phyloP scores from a whole-genome alignment of 495 filamentous ascomycete genomes.

The Neurospora sp. region DNA sequence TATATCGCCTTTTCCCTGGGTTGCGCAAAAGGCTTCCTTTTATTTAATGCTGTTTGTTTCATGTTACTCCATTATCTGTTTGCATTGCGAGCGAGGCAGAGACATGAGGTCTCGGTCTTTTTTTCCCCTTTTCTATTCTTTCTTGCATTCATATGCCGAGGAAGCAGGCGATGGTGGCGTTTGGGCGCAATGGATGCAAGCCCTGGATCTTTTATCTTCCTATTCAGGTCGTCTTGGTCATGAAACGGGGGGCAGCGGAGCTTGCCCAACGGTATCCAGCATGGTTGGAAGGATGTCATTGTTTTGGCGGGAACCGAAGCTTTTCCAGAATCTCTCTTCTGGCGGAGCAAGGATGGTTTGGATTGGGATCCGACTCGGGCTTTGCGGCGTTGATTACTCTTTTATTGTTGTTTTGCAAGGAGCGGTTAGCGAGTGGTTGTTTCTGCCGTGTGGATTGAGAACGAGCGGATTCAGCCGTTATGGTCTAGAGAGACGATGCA shows the following conservation, averaged over 20 bases:
- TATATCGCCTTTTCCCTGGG: neutral
- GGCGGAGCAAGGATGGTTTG: neutral
- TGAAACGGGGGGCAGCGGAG: neutral
- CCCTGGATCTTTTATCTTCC: neutral
- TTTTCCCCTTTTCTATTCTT: neutral
- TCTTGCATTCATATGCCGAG: neutral
- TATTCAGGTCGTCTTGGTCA: neutral
- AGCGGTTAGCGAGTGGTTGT: neutral
- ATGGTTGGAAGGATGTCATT: neutral
- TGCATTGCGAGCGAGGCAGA: slow-evolving; percentile 22
- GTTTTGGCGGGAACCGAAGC: neutral
- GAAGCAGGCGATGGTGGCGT: neutral
- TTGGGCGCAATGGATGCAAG: neutral
- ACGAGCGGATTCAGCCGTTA: neutral
- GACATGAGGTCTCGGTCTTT: neutral
- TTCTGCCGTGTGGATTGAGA: neutral
- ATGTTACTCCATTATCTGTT: slow-evolving; percentile 6
- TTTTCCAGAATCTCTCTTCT: neutral
- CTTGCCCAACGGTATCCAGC: neutral
- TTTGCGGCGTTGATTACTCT: neutral
- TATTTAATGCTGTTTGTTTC: slow-evolving; percentile 7
- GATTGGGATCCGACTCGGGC: neutral
- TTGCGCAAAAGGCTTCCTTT: neutral
- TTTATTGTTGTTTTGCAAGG: neutral
- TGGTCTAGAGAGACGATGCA: neutral